Conservation (phyloP, 768 basidiomycete species). For the Amanita pallidorosea region DNA sequence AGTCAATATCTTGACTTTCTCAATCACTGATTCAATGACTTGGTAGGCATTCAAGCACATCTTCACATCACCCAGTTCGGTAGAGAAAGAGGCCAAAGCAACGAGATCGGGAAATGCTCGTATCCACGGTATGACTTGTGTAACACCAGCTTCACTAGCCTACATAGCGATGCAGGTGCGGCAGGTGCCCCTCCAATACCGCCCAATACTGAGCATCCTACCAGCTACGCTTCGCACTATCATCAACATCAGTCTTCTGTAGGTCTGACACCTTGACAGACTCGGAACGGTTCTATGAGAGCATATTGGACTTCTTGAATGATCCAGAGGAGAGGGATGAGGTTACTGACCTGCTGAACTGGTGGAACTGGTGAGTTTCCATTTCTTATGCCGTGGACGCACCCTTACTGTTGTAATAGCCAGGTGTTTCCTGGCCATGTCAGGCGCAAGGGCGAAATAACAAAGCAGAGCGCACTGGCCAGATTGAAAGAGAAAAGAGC, state of each 20-base stretch:
- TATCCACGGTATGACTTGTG: conserved; percentile 9
- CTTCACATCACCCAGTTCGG: no score
- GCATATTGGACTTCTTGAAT: conserved; percentile 5
- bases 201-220: background rate
- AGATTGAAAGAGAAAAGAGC: conserved; percentile 6
- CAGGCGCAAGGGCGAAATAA: no score
- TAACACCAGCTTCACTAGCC: conserved; percentile 8
- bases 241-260: background rate
- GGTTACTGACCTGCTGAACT: conserved; percentile 6
- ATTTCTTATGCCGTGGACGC: no score
- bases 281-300: conserved; percentile 6
- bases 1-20: no score
- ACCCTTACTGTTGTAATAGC: no score
- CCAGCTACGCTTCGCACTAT: conserved; percentile 4
- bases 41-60: no score
- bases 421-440: no score
- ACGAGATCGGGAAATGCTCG: no score
- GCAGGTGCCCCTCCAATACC: background rate
- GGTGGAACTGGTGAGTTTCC: conserved; percentile 8
- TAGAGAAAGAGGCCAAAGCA: no score
- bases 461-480: no score
- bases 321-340: conserved; percentile 5
- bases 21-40: no score
- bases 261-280: conserved; percentile 5
- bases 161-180: conserved; percentile 9